A percentile compares a stretch with the other conserved stretches of the same genome.
Conservation (phyloP, 345 rosid species). For the Lumnitzera racemosa region DNA sequence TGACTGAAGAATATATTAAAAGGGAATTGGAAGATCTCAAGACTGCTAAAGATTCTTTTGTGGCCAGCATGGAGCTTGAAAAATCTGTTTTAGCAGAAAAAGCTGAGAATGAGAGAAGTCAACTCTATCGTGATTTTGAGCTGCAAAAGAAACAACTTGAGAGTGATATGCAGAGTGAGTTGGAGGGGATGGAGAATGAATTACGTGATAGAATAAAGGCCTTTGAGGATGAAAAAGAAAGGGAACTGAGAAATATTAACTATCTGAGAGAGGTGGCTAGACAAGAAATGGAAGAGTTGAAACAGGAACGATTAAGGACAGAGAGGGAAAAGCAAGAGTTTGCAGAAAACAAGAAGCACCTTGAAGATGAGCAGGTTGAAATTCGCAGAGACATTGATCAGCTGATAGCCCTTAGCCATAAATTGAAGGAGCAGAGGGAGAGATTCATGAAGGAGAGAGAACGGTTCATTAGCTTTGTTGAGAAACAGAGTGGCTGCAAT, state of each 20-base stretch:
- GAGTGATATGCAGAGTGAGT: slow-evolving; percentile 48
- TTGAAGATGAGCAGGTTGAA: slow-evolving; percentile 77
- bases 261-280: slow-evolving; percentile 71
- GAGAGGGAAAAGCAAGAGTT: slow-evolving; percentile 62
- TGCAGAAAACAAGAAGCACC: slow-evolving; percentile 54
- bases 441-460: slow-evolving; percentile 72
- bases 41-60: slow-evolving; percentile 60
- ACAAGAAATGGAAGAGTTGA: slow-evolving; percentile 85
- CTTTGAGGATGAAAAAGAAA: slow-evolving; percentile 83
- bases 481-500: slow-evolving; percentile 61
- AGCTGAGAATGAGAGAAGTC: slow-evolving; percentile 67
- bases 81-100: slow-evolving; percentile 42
- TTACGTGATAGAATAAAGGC: slow-evolving; percentile 44
- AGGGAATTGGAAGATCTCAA: slow-evolving; percentile 65
- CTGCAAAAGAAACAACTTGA: slow-evolving; percentile 59
- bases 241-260: slow-evolving; percentile 60
- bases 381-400: slow-evolving; percentile 76
- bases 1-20: slow-evolving; percentile 35
- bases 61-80: slow-evolving; percentile 72
- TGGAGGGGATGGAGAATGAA: slow-evolving; percentile 58
- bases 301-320: slow-evolving; percentile 48
- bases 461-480: slow-evolving; percentile 66
- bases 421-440: slow-evolving; percentile 71
- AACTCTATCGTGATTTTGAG: slow-evolving; percentile 66
- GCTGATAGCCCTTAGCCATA: slow-evolving; percentile 71